phyloP scores from a whole-genome alignment of 805 yeast species.

The Starmera dryadoides region DNA sequence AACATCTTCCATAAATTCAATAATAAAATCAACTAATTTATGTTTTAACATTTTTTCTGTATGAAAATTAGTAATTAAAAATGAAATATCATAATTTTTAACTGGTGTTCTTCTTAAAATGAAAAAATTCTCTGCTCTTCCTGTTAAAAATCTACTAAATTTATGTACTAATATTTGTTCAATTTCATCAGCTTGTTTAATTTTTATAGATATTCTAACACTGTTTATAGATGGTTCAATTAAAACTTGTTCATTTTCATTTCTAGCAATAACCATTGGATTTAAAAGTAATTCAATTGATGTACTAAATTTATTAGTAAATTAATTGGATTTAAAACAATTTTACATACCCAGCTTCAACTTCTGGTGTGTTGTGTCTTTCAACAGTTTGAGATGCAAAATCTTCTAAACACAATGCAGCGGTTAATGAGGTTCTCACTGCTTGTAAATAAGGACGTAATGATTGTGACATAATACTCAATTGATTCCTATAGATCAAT shows the following conservation, averaged over 20 bases:
- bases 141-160: constrained; percentile 87
- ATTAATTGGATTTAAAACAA: neutral
- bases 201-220: constrained; percentile 81
- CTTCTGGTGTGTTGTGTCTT: constrained; percentile 95
- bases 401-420: constrained; percentile 87
- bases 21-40: constrained; percentile 91
- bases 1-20: constrained; percentile 98
- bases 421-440: constrained; percentile 87
- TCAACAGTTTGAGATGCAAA: constrained; percentile 94
- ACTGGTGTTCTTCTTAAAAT: constrained; percentile 89
- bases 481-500: neutral
- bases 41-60: constrained; percentile 94
- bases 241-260: constrained; percentile 85
- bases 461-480: constrained; percentile 76
- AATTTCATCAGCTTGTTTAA: constrained; percentile 96
- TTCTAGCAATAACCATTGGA: constrained; percentile 85
- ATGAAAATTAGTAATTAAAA: constrained; percentile 87
- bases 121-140: constrained; percentile 91
- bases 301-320: constrained; percentile 31
- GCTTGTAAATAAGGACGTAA: constrained; percentile 91
- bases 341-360: constrained; percentile 54
- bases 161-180: constrained; percentile 92
- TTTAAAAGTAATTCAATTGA: constrained; percentile 81
- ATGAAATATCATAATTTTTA: constrained; percentile 87
- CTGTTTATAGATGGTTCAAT: constrained; percentile 94